Evolutionary conservation across 2,329 filamentous ascomycete genomes (phyloP), one percentile per base, ranked within the genome.

Genomic region (Calonectria multiphialidica): DNA sequence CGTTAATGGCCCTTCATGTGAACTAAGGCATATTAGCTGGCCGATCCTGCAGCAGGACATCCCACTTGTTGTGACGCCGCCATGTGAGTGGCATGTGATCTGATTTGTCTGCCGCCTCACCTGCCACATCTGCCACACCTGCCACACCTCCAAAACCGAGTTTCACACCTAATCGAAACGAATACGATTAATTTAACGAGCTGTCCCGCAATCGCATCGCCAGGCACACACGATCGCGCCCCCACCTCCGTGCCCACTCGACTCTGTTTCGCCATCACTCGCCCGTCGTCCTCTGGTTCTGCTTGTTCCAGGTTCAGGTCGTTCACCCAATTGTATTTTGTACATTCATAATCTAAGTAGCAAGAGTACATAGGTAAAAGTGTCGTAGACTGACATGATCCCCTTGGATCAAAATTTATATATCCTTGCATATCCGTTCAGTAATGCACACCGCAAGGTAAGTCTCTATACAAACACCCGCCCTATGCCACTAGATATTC

Each of bases 51-150:
- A 71, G 47, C n/a, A 30, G 28, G 28, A 21, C 64, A 62, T 63
- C 45, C 57, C 63, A 63, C 63, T 45, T 42, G 44, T 16, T 40
- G 42, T 16, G 18, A 61, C 44, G 35, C 55, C 42, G 23, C 44
- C 45, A 23, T 68, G 23, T 45, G 63, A 35, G 63, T 42, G 37
- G 45, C 69, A 67, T 71, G 55, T 71, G 69, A 59, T 67, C 45
- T 35, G 69, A 57, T 68, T 44, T 45, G 57, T 53, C 57, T 45
- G 57, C 33, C 57, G 37, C 23, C 33, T 53, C 45, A 44, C 55
- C 33, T 68, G 23, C 40, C 33, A 44, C 45, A 44, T 44, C 33
- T 62, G 23, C 40, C 33, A 44, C 45, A 44, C 55, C 33, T 62
- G 23, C 40, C 66, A 23, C 57, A 61, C 33, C 25, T 23, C 7